Conservation (phyloP, 768 basidiomycete genomes). For the Leccinum rimulosum region DNA sequence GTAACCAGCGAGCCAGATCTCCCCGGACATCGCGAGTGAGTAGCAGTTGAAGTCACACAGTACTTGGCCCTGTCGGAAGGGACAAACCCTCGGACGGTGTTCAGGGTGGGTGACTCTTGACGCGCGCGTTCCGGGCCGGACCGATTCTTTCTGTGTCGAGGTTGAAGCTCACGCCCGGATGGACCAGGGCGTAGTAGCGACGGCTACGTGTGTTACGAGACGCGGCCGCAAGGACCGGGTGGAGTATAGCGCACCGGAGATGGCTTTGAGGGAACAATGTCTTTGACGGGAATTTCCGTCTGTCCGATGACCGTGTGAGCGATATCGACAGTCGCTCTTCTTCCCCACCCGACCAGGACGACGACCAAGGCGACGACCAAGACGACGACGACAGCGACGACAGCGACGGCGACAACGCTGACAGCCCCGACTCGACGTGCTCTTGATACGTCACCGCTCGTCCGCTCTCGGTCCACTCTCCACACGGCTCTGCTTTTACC, state of each 20-base stretch:
- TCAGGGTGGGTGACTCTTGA: neutral
- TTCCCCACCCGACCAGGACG: neutral
- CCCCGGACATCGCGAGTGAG: neutral
- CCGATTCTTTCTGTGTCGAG: neutral
- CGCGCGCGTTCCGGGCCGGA: neutral
- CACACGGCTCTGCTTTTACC: neutral
- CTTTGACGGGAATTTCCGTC: slow-evolving; percentile 1
- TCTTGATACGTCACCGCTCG: neutral
- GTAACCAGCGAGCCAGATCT: neutral
- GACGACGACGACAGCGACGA: neutral
- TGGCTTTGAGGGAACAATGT: slow-evolving; percentile 2
- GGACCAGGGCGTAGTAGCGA: neutral
- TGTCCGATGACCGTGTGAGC: slow-evolving; percentile 17
- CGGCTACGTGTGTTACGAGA: neutral
- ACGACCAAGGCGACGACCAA: neutral
- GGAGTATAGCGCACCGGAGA: neutral
- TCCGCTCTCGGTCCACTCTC: neutral
- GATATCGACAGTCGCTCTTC: neutral
- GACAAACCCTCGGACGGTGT: neutral
- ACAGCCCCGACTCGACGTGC: neutral
- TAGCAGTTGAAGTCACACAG: too few species aligned
- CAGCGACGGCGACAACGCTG: neutral
- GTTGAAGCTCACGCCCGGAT: neutral
- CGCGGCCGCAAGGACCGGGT: neutral
- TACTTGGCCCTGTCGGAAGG: neutral